Evolutionary conservation across 2,329 filamentous ascomycete species (phyloP).

Genomic region (Zarea fungicola): DNA sequence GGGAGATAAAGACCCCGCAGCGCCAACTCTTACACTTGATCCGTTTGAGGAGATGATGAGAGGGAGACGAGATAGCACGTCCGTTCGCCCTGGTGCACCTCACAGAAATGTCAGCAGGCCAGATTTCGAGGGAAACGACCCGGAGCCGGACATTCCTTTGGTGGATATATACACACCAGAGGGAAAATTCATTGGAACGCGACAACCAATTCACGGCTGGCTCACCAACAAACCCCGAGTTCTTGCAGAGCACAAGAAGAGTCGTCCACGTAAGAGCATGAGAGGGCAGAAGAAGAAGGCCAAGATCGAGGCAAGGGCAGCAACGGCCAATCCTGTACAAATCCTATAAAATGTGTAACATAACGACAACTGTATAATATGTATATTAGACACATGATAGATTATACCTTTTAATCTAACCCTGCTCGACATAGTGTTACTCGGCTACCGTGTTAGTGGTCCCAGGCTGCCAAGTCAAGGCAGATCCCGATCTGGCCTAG

Average conservation of each 20-base stretch:
- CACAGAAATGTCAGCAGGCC: not conserved
- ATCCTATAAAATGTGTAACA: not conserved
- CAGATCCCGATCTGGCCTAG: not conserved
- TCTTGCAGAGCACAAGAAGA: conserved; percentile 42
- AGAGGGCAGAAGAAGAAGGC: conserved; percentile 48
- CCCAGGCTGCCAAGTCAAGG: not conserved
- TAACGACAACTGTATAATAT: not conserved
- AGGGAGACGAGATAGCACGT: conserved; percentile 20
- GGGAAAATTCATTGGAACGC: conserved; percentile 68
- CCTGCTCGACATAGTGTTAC: not conserved
- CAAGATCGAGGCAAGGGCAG: conserved; percentile 26
- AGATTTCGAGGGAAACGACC: conserved; percentile 14
- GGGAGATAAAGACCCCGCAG: conserved; percentile 14
- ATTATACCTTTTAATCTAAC: not conserved
- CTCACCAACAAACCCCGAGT: conserved; percentile 52
- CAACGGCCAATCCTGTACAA: conserved; percentile 5
- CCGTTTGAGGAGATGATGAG: conserved; percentile 23
- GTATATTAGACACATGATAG: not conserved
- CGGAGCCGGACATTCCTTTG: conserved; percentile 12
- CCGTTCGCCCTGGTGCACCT: not conserved
- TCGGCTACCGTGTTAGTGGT: not conserved
- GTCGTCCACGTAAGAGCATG: conserved; percentile 65
- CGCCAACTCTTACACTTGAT: conserved; percentile 11
- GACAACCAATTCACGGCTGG: conserved; percentile 69
- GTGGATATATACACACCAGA: conserved; percentile 83